Evolutionary conservation across 73 alveolate genomes (phyloP).

Genomic region (Paramecium bursaria): DNA sequence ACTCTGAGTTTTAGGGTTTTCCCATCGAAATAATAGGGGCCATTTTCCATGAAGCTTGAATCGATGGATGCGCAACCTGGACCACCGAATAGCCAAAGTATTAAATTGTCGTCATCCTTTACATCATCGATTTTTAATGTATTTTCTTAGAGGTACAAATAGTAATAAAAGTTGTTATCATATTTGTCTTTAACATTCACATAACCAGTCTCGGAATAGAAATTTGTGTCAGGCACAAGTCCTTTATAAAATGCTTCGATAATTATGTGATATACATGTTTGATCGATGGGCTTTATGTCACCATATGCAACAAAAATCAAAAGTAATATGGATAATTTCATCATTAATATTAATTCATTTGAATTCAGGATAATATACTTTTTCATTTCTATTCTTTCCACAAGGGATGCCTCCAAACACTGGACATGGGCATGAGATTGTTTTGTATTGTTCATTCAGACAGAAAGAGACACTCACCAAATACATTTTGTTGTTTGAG

Average conservation of each 20-base stretch:
- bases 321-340: too few relatives aligned
- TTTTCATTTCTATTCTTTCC: slow-evolving; percentile 30
- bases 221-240: background rate
- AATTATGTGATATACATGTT: background rate
- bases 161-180: background rate
- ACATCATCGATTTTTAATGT: background rate
- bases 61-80: slow-evolving; percentile 91
- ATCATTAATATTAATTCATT: too few relatives aligned
- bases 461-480: slow-evolving; percentile 51
- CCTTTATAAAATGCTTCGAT: slow-evolving; percentile 4
- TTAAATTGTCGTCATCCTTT: slow-evolving; percentile 71
- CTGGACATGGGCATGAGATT: slow-evolving; percentile 34
- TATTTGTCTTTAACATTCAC: background rate
- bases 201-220: slow-evolving; percentile 32
- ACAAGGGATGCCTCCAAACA: slow-evolving; percentile 59
- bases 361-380: slow-evolving; percentile 31
- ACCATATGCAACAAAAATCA: too few relatives aligned
- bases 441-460: slow-evolving; percentile 6
- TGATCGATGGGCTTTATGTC: slow-evolving; percentile 19
- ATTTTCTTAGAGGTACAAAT: background rate
- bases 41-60: slow-evolving; percentile 90
- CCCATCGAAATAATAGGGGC: slow-evolving; percentile 83
- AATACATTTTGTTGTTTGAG: slow-evolving; percentile 2
- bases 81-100: slow-evolving; percentile 96
- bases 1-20: too few relatives aligned